These are phyloP conservation scores for Xylaria palmicola DNA, from an alignment of 495 filamentous ascomycete genomes.

Conservation along the genomic window DNA sequence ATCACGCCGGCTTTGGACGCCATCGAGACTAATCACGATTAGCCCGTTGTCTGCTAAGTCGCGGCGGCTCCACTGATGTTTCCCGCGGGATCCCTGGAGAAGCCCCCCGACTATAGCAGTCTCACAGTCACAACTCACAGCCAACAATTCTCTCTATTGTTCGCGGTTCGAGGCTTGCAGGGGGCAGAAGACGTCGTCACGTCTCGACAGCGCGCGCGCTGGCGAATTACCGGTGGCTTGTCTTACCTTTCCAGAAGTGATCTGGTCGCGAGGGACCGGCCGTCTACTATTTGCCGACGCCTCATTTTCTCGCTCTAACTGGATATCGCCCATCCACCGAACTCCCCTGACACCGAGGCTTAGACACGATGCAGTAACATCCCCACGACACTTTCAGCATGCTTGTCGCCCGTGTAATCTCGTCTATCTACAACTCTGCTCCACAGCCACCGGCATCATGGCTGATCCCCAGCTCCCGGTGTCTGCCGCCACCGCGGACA, in stretches of 20 bases:
- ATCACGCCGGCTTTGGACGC: neutral
- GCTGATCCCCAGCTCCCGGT: constrained; percentile 22
- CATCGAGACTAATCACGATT: neutral
- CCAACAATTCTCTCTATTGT: neutral
- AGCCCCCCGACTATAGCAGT: neutral
- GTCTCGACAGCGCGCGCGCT: too few relatives aligned
- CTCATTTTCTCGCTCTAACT: neutral
- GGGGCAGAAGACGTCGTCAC: neutral
- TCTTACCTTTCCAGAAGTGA: neutral
- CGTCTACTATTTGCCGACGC: neutral
- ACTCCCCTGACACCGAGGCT: neutral
- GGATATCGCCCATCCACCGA: neutral
- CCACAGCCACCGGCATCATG: constrained; percentile 22
- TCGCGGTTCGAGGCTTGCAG: neutral
- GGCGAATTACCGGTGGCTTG: too few relatives aligned
- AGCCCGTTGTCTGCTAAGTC: neutral
- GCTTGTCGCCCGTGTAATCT: constrained; percentile 22
- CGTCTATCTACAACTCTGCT: constrained; percentile 16
- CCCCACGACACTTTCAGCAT: constrained; percentile 19
- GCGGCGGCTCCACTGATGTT: neutral
- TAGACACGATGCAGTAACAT: constrained; percentile 1
- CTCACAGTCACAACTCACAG: constrained; percentile 12
- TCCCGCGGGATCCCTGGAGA: constrained; percentile 10
- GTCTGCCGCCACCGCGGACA: constrained; percentile 10
- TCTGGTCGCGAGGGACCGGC: neutral